Evolutionary conservation across 1,284 basidiomycete genomes (phyloP).

Genomic region (Ceratobasidium sp.): DNA sequence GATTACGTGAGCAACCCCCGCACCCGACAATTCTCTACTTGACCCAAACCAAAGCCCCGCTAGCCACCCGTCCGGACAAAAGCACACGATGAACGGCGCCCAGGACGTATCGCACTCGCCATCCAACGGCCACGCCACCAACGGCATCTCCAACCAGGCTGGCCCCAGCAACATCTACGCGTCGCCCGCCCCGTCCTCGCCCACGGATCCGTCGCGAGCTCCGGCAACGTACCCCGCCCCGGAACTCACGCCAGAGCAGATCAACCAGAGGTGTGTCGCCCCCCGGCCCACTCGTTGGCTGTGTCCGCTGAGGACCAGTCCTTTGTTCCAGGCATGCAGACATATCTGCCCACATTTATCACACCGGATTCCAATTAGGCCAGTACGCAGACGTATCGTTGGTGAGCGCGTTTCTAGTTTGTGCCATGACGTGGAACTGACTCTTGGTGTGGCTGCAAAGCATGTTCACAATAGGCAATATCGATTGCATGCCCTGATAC

Average conservation of each 20-base stretch:
- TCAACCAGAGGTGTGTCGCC: slow-evolving; percentile 32
- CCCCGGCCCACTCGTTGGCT: neutral
- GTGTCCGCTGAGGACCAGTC: neutral
- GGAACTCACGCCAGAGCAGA: slow-evolving; percentile 34
- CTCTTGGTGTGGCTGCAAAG: slow-evolving; percentile 52
- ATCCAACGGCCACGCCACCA: slow-evolving; percentile 25
- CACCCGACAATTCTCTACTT: slow-evolving; percentile 38
- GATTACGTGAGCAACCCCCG: slow-evolving; percentile 38
- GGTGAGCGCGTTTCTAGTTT: slow-evolving; percentile 54
- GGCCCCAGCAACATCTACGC: slow-evolving; percentile 37
- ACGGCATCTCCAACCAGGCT: slow-evolving; percentile 37
- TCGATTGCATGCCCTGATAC: slow-evolving; percentile 79
- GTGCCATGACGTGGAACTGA: slow-evolving; percentile 39
- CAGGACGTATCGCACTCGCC: slow-evolving; percentile 26
- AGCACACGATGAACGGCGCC: slow-evolving; percentile 24
- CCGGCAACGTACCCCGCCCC: slow-evolving; percentile 21
- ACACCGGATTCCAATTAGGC: slow-evolving; percentile 78
- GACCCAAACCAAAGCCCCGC: slow-evolving; percentile 23
- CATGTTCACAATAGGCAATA: slow-evolving; percentile 77
- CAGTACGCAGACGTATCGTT: slow-evolving; percentile 81
- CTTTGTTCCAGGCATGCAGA: slow-evolving; percentile 38
- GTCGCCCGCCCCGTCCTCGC: slow-evolving; percentile 38
- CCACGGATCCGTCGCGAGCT: slow-evolving; percentile 28
- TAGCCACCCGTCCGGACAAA: slow-evolving; percentile 23
- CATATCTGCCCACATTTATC: slow-evolving; percentile 63